These are phyloP conservation scores for Agrostemma githago DNA, from an alignment of 148 eudicot species.

Conservation along the genomic window DNA sequence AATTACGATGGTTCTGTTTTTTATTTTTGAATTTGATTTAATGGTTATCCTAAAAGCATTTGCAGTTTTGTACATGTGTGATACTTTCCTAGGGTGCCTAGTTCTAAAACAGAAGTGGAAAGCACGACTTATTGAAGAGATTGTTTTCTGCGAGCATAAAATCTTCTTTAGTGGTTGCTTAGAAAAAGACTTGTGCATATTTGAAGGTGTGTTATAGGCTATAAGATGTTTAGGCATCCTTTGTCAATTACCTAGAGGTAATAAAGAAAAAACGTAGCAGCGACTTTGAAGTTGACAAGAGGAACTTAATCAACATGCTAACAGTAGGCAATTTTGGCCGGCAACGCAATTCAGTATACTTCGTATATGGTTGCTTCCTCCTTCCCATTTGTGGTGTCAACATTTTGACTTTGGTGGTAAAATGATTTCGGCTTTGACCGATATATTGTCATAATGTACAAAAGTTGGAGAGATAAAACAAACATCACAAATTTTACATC, in stretches of 20 bases:
- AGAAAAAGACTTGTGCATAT: background rate
- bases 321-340: background rate
- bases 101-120: background rate
- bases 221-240: background rate
- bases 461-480: background rate
- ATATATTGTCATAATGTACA: background rate
- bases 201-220: background rate
- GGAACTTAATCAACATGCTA: background rate
- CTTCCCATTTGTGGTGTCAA: background rate
- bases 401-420: background rate
- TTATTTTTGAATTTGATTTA: background rate
- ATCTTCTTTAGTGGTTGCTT: background rate
- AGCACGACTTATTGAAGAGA: background rate
- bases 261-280: background rate
- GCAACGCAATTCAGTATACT: background rate
- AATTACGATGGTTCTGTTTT: conserved; percentile 6
- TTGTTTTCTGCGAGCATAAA: background rate
- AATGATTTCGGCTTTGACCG: background rate
- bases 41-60: background rate
- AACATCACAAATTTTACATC: background rate
- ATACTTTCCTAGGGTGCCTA: background rate
- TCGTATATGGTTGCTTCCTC: background rate
- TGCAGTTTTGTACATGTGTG: background rate
- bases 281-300: background rate
- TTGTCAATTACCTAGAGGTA: background rate